Conservation (phyloP, 169 alveolate genomes). For the Eimeria necatrix region DNA sequence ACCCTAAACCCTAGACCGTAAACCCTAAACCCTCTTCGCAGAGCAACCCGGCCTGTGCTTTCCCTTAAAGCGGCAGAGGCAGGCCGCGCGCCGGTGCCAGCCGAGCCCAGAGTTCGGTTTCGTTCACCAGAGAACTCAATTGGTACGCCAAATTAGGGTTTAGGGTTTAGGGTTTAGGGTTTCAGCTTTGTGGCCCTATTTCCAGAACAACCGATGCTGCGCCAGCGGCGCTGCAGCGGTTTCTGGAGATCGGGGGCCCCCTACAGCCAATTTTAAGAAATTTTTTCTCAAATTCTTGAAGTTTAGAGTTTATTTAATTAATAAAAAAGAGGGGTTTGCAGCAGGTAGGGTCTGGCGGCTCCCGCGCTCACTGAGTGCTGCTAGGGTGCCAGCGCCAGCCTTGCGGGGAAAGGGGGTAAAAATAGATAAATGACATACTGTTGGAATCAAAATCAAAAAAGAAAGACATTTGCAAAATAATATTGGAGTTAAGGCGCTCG, state of each 20-base stretch:
- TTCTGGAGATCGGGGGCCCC: no score
- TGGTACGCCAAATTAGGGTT: neutral
- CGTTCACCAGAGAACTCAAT: neutral
- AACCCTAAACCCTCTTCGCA: constrained; percentile 22
- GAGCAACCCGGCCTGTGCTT: neutral
- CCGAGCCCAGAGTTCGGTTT: neutral
- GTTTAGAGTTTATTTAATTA: no score
- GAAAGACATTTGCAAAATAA: no score
- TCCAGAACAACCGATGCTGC: neutral
- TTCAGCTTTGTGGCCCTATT: neutral
- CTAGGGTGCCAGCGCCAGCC: no score
- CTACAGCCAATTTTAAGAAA: neutral
- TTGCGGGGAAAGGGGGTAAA: no score
- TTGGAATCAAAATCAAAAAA: no score
- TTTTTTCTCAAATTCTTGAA: neutral
- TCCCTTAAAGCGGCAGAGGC: neutral
- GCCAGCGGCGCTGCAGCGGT: no score
- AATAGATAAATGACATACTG: no score
- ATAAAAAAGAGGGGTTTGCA: no score
- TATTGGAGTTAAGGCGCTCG: no score
- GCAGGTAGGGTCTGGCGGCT: no score
- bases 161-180: constrained; percentile 4
- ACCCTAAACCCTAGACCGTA: constrained; percentile 25
- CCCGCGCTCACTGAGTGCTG: no score
- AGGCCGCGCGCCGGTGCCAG: neutral